These are phyloP conservation scores for Podila epigama DNA, from an alignment of 192 early-diverging fungal genomes.

Conservation along the genomic window DNA sequence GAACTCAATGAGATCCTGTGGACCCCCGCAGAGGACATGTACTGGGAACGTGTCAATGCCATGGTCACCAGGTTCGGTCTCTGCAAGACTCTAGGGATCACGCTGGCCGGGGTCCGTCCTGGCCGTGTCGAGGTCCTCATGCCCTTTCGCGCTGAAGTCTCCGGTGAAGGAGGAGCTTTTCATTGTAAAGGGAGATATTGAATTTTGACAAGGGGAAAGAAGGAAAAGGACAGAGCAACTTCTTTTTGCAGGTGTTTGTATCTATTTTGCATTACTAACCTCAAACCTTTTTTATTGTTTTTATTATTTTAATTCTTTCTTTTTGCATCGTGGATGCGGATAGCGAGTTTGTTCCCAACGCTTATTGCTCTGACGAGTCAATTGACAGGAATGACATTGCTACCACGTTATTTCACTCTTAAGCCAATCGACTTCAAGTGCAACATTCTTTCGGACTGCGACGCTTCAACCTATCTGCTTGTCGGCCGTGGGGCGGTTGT, in stretches of 20 bases:
- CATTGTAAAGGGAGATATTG: constrained; percentile 10
- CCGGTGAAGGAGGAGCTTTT: constrained; percentile 44
- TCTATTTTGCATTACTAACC: too few species aligned
- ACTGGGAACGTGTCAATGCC: constrained; percentile 45
- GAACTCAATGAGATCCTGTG: constrained; percentile 39
- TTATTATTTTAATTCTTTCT: background rate
- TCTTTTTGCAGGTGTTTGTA: too few species aligned
- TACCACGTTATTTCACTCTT: constrained; percentile 42
- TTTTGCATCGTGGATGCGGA: background rate
- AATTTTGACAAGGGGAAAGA: too few species aligned
- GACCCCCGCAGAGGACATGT: constrained; percentile 42
- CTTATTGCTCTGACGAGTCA: constrained; percentile 40
- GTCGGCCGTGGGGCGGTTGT: constrained; percentile 34
- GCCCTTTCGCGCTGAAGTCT: constrained; percentile 43
- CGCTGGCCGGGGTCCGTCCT: constrained; percentile 31
- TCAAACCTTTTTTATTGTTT: background rate
- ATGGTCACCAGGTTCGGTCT: constrained; percentile 36
- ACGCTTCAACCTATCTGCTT: constrained; percentile 33
- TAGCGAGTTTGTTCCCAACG: constrained; percentile 40
- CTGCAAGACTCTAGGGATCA: constrained; percentile 26
- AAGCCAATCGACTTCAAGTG: constrained; percentile 49
- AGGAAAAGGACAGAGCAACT: too few species aligned
- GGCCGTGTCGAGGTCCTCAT: constrained; percentile 39
- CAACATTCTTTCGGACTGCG: constrained; percentile 47
- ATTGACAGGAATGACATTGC: constrained; percentile 40